phyloP scores from a whole-genome alignment of 257 asterid genomes.

The Solanum chiquidenum region DNA sequence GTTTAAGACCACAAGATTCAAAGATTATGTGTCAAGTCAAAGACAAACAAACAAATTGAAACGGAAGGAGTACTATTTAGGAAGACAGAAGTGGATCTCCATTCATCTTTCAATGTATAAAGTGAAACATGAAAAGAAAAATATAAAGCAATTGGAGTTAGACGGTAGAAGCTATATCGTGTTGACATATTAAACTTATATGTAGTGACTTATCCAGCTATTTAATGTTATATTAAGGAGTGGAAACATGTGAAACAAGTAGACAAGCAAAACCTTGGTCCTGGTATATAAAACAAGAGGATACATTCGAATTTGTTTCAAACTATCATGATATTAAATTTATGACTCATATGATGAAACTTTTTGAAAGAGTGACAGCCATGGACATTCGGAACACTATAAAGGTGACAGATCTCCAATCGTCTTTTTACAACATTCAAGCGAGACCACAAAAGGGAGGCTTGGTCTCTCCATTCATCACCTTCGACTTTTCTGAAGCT shows the following conservation, averaged over 20 bases:
- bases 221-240: background rate
- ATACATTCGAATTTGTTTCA: background rate
- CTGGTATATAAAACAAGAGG: background rate
- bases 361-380: background rate
- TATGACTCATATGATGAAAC: background rate
- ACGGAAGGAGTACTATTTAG: background rate
- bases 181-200: background rate
- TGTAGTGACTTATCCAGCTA: background rate
- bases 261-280: background rate
- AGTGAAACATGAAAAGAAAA: background rate
- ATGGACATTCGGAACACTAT: background rate
- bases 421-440: background rate
- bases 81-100: background rate
- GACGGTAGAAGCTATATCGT: background rate
- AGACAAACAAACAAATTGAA: background rate
- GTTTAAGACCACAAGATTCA: background rate
- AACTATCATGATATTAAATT: background rate
- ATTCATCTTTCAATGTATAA: background rate
- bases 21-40: background rate
- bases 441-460: background rate
- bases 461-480: background rate
- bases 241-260: background rate
- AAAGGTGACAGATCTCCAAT: background rate
- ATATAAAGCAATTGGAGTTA: background rate
- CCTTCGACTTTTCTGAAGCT: background rate